phyloP scores from a whole-genome alignment of 495 filamentous ascomycete species.

The Gamarada debralockiae region DNA sequence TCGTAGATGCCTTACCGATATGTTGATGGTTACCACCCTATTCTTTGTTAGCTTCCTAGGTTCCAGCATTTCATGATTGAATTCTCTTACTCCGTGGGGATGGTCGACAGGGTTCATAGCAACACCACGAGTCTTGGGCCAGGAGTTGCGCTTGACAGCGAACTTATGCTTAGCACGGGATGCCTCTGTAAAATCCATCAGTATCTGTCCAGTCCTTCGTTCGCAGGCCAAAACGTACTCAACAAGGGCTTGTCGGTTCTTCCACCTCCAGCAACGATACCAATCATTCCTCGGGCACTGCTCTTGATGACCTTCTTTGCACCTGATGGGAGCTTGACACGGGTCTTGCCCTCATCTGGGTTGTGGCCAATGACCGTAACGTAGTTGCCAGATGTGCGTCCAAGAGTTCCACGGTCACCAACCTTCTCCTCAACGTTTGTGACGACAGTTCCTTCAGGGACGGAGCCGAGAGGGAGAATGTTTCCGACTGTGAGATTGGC shows the following conservation, averaged over 20 bases:
- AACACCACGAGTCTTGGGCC: conserved; percentile 99
- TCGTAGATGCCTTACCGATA: conserved; percentile 99
- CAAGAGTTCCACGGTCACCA: conserved; percentile 93
- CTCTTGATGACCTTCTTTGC: conserved; percentile 98
- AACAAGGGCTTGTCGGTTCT: conserved; percentile 98
- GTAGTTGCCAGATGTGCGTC: conserved; percentile 98
- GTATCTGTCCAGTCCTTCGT: conserved; percentile 7
- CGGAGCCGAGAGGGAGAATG: conserved; percentile 85
- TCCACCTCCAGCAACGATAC: conserved; percentile 98
- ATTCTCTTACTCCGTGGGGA: conserved; percentile 78
- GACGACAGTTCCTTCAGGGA: conserved; percentile 98
- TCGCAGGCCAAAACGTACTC: conserved; percentile 47
- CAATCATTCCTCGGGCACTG: conserved; percentile 94
- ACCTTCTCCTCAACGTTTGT: conserved; percentile 99
- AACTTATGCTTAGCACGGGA: conserved; percentile 99
- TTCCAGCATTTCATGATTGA: conserved; percentile 30
- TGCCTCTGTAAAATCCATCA: conserved; percentile 60
- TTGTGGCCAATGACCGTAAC: conserved; percentile 98
- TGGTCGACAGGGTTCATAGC: conserved; percentile 99
- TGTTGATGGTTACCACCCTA: conserved; percentile 99
- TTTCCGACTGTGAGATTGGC: conserved; percentile 94
- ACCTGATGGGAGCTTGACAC: conserved; percentile 97
- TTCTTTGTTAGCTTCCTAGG: conserved; percentile 14
- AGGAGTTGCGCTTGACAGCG: conserved; percentile 98
- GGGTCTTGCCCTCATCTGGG: conserved; percentile 97